Conservation (phyloP, 768 basidiomycete species). For the Coprinellus aureogranulatus region DNA sequence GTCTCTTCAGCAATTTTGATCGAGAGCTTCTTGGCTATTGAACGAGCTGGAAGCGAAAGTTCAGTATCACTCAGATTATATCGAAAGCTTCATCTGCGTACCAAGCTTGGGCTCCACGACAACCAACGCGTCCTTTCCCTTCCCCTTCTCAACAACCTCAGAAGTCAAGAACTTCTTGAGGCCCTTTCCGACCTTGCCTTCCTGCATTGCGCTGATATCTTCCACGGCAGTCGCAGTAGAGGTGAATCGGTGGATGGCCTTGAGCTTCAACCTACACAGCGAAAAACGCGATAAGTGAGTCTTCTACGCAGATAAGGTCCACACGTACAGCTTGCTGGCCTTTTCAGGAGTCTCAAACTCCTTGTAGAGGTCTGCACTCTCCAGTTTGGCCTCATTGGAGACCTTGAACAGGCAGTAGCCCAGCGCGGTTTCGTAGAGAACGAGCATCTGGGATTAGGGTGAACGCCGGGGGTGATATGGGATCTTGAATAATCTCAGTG, state of each 20-base stretch:
- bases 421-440: slow-evolving; percentile 92
- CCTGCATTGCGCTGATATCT: slow-evolving; percentile 90
- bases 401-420: slow-evolving; percentile 99
- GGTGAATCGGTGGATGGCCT: slow-evolving; percentile 93
- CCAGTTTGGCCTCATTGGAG: slow-evolving; percentile 82
- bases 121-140: slow-evolving; percentile 78
- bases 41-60: slow-evolving; percentile 50
- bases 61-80: neutral
- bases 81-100: slow-evolving; percentile 34
- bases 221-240: slow-evolving; percentile 97
- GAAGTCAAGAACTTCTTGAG: slow-evolving; percentile 91
- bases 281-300: neutral
- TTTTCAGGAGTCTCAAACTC: slow-evolving; percentile 91
- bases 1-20: slow-evolving; percentile 76
- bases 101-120: slow-evolving; percentile 91
- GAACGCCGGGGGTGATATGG: neutral
- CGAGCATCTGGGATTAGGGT: slow-evolving; percentile 63
- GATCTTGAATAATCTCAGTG: neutral
- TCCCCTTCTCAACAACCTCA: slow-evolving; percentile 84
- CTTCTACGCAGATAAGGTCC: neutral
- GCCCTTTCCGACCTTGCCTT: slow-evolving; percentile 89
- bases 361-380: slow-evolving; percentile 82
- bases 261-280: slow-evolving; percentile 77
- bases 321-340: slow-evolving; percentile 85
- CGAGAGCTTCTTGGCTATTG: slow-evolving; percentile 91